Percentiles rank a stretch among this genome's conserved stretches.
Evolutionary conservation across 202 grass and related monocot genomes (phyloP).

Genomic region (Panicum hallii): DNA sequence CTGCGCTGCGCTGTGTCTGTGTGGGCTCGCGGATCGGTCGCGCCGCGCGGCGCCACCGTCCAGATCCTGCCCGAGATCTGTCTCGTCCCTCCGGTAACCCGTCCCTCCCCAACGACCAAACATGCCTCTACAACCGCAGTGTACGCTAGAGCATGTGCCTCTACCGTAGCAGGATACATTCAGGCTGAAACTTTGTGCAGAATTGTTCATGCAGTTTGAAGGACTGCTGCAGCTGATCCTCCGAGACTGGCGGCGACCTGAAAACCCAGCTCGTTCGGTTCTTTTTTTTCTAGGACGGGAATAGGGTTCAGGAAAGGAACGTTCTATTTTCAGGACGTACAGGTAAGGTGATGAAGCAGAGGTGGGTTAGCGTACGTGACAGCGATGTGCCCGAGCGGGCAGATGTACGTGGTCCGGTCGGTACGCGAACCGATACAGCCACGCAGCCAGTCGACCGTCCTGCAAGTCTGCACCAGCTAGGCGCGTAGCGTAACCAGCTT

Average conservation of each 20-base stretch:
- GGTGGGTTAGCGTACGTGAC: background rate
- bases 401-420: background rate
- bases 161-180: too few species aligned
- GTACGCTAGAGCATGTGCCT: background rate
- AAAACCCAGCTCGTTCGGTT: background rate
- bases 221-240: too few species aligned
- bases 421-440: background rate
- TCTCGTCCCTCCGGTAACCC: background rate
- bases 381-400: background rate
- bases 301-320: background rate
- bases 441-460: background rate
- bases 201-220: too few species aligned
- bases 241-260: background rate
- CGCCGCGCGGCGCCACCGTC: background rate
- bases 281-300: background rate
- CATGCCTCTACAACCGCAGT: background rate
- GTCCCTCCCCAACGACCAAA: slow-evolving; percentile 17
- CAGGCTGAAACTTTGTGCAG: too few species aligned
- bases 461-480: background rate
- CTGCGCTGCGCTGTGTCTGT: background rate
- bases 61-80: slow-evolving; percentile 26
- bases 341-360: background rate
- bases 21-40: background rate
- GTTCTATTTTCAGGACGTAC: background rate
- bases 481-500: background rate